These are phyloP conservation scores for Penicillium pancosmium DNA, from an alignment of 495 filamentous ascomycete species.

Conservation along the genomic window DNA sequence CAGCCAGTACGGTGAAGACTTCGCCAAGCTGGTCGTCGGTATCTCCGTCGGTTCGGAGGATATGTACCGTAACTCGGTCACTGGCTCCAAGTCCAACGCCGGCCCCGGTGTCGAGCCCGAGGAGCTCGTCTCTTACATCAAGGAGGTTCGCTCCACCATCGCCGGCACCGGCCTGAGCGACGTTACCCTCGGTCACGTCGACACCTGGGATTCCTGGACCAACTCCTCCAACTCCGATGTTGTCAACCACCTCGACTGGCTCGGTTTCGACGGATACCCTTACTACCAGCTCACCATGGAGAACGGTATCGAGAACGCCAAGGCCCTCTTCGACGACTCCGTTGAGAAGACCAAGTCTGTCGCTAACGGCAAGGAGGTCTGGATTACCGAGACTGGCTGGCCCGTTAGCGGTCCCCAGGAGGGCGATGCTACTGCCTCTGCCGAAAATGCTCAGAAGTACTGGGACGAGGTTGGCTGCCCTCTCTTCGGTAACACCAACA, in stretches of 20 bases:
- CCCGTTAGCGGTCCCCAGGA: constrained; percentile 67
- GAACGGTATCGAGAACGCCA: constrained; percentile 66
- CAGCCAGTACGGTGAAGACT: constrained; percentile 58
- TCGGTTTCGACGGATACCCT: constrained; percentile 77
- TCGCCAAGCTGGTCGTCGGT: constrained; percentile 70
- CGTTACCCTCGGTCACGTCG: constrained; percentile 78
- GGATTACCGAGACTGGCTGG: constrained; percentile 92
- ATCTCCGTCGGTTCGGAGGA: constrained; percentile 93
- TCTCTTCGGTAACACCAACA: constrained; percentile 67
- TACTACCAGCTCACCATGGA: constrained; percentile 72
- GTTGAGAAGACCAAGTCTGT: constrained; percentile 58
- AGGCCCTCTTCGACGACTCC: constrained; percentile 64
- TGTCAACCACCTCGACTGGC: constrained; percentile 69
- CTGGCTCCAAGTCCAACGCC: constrained; percentile 50
- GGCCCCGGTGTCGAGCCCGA: constrained; percentile 62
- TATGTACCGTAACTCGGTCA: constrained; percentile 77
- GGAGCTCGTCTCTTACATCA: constrained; percentile 65
- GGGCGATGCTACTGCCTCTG: constrained; percentile 63
- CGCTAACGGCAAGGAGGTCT: constrained; percentile 69
- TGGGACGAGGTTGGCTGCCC: constrained; percentile 80
- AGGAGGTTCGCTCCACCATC: constrained; percentile 61
- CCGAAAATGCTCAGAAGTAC: constrained; percentile 73
- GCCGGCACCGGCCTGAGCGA: constrained; percentile 56
- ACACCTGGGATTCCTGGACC: constrained; percentile 89
- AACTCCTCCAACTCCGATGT: constrained; percentile 72